Base-by-base conservation (phyloP, 106 monocot species). In the Agapanthus africanus region DNA sequence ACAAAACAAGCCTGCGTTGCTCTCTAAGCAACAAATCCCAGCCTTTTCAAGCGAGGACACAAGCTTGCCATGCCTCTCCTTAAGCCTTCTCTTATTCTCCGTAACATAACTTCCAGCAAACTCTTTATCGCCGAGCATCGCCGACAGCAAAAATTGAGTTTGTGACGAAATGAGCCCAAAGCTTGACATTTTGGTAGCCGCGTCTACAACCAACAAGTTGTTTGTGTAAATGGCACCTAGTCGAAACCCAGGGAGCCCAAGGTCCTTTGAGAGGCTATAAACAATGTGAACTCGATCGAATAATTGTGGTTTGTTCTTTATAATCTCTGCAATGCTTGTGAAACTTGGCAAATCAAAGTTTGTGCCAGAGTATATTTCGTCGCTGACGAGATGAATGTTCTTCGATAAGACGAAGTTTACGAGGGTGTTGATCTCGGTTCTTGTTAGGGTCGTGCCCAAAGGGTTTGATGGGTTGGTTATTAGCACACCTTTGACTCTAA, bases 131-230 rank as follows among this genome's bases (percentile, higher is more conserved):
- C 73, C 72, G 6, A 97, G 87, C 75, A 92, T 64, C 33, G 47
- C 73, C 0, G 95, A 76, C 10, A 97, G 75, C 7, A 97, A 87
- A 70, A 86, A 68, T 77, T 97, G 95, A 5, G 95, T 97, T 25
- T 97, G 95, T 11, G 91, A 91, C 6, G 95, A 97, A 36, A 97
- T 68, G 4, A 92, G 75, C 11, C 91, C 91, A 52, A 97, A 97
- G 71, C 95, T 97, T 0, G 95, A 97, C 95, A 97, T 97, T 77
- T 89, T 97, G 0, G 88, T 91, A 0, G 95, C 91, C 0, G 95
- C 80, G 9, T 70, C 44, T 1, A 89, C 73, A 18, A 91, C 86
- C 4, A 34, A 49, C 7, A 74, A 50, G 73, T 91, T 87, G 62
- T 65, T 26, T 18, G 91, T 87, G 65, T 91, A 89, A 34, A 97